Conservation (phyloP, 768 basidiomycete species). For the Pholiota microspora region DNA sequence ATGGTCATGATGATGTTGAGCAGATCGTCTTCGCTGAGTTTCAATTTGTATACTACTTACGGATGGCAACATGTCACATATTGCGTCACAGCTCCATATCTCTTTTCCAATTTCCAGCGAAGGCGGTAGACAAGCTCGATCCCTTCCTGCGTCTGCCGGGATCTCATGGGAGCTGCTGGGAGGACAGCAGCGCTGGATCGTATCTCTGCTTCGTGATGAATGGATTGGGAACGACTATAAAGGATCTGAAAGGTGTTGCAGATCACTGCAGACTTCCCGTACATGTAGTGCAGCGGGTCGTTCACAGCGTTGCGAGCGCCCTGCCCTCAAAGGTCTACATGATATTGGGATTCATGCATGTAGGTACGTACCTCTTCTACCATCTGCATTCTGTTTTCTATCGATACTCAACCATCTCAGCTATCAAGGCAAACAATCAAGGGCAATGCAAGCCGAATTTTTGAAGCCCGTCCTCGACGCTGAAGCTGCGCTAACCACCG, state of each 20-base stretch:
- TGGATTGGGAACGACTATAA: neutral
- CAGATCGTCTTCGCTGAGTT: too few species aligned
- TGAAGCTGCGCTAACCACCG: neutral
- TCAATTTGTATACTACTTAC: too few species aligned
- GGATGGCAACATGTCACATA: too few species aligned
- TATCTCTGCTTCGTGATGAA: slow-evolving; percentile 14
- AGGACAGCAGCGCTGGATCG: slow-evolving; percentile 11
- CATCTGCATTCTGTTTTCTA: neutral
- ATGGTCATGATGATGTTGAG: too few species aligned
- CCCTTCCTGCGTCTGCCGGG: neutral
- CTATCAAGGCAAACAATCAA: neutral
- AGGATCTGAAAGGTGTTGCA: slow-evolving; percentile 8
- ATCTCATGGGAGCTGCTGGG: slow-evolving; percentile 10
- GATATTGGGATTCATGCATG: neutral
- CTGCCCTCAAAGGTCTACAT: slow-evolving; percentile 5
- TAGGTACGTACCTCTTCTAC: slow-evolving; percentile 5
- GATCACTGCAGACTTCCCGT: slow-evolving; percentile 10
- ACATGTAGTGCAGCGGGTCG: slow-evolving; percentile 13
- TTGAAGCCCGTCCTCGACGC: slow-evolving; percentile 8
- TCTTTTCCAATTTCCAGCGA: neutral
- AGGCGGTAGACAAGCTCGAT: neutral
- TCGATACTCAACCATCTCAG: neutral
- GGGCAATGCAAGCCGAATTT: neutral
- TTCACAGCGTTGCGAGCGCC: slow-evolving; percentile 1
- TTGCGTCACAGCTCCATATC: too few species aligned